Base-by-base conservation (phyloP, 352 stramenopile species). In the Phytopythium mirpurense region DNA sequence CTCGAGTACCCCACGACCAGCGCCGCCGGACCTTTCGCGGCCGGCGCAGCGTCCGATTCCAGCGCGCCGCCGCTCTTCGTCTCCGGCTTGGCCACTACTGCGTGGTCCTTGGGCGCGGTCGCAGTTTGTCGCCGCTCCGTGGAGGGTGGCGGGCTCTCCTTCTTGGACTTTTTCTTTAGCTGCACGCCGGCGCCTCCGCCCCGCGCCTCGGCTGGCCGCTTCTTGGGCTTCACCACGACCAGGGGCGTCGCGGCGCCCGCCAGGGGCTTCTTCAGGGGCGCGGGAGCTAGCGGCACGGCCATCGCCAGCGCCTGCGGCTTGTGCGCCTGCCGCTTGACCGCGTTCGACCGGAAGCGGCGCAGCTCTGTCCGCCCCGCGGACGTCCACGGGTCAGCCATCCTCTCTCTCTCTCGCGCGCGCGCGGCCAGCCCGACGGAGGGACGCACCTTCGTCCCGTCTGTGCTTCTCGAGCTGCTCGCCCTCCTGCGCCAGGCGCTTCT, bases 171-270 rank as follows among this genome's bases (percentile, higher is more conserved):
- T 50, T 65, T 71, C 54, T 66, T 79, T 24, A n/a, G 18, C 16
- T 59, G 63, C 15, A n/a, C 11, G 11, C 51, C 40, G n/a, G 24
- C 34, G 5, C 59, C 36, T 26, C 56, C 67, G 7, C 42, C 45
- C 10, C 18, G 14, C 6, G 24, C 21, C 38, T 24, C 40, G 11
- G 41, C 52, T 10, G 32, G 51, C 40, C 78, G 70, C 42, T 83
- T 90, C 65, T 84, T 90, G 26, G 70, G 59, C 29, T 76, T 86
- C 34, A 90, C 57, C 16, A 72, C 60, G 52, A 86, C 59, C 16
- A 70, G 44, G 0, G 62, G 9, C 23, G 55, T 54, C 43, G 60
- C 64, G 18, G 62, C 40, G 55, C 34, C 15, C 4, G 18, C 21
- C 24, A 35, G 40, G 32, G 45, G 56, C 38, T 66, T 51, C 38